These are phyloP conservation scores for Platismatia glauca DNA, from an alignment of 495 filamentous ascomycete species.

Conservation along the genomic window DNA sequence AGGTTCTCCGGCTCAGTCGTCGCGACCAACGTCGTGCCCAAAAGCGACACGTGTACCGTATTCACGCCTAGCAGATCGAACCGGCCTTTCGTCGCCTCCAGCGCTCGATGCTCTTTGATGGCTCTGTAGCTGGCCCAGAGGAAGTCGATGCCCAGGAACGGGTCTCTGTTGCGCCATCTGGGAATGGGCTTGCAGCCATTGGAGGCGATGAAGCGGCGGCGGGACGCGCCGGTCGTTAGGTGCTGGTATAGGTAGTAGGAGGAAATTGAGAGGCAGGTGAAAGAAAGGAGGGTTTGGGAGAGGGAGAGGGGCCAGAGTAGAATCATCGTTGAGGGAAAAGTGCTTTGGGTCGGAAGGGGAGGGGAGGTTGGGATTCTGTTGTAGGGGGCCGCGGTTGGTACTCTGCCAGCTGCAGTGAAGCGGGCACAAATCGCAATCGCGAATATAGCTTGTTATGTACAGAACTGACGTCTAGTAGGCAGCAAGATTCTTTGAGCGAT, in stretches of 20 bases:
- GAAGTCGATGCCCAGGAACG: conserved; percentile 22
- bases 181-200: conserved; percentile 19
- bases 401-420: too few relatives aligned
- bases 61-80: conserved; percentile 24
- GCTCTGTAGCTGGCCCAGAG: conserved; percentile 27
- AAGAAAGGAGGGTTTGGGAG: neutral
- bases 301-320: conserved; percentile 3
- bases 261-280: neutral
- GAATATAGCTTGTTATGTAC: neutral
- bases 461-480: neutral
- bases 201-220: conserved; percentile 15
- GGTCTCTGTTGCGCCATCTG: conserved; percentile 7
- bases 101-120: conserved; percentile 28
- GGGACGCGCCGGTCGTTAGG: neutral
- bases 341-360: too few relatives aligned
- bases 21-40: conserved; percentile 23
- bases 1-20: conserved; percentile 57
- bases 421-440: too few relatives aligned
- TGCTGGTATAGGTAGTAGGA: neutral
- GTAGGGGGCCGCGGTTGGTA: too few relatives aligned
- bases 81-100: conserved; percentile 24
- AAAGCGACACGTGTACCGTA: conserved; percentile 21
- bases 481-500: neutral
- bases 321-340: neutral
- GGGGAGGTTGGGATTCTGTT: too few relatives aligned